These are phyloP conservation scores for Phytopythium aichiense DNA, from an alignment of 352 stramenopile species.

Conservation along the genomic window DNA sequence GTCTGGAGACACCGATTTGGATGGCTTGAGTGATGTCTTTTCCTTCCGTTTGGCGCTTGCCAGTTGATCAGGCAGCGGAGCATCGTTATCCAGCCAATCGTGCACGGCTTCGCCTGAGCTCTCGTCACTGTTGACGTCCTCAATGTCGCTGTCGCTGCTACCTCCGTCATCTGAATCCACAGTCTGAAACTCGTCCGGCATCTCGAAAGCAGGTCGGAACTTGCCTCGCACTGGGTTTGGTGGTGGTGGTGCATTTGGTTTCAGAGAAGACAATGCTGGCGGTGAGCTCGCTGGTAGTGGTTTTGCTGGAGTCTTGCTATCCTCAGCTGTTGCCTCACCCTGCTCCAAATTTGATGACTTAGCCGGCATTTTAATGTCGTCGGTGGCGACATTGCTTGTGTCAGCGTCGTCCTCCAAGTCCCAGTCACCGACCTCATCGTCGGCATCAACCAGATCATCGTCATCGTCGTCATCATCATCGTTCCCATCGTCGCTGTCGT, in stretches of 20 bases:
- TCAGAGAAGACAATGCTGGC: neutral
- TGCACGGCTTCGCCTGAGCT: slow-evolving; percentile 37
- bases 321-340: neutral
- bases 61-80: neutral
- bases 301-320: neutral
- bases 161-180: slow-evolving; percentile 16
- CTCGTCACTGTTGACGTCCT: slow-evolving; percentile 23
- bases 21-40: neutral
- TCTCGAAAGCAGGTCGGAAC: slow-evolving; percentile 28
- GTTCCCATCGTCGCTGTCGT: slow-evolving; percentile 11
- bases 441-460: slow-evolving; percentile 31
- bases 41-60: neutral
- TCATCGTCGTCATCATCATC: slow-evolving; percentile 27
- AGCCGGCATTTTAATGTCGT: neutral
- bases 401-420: slow-evolving; percentile 18
- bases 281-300: neutral
- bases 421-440: slow-evolving; percentile 42
- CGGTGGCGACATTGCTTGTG: slow-evolving; percentile 1
- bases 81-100: slow-evolving; percentile 46
- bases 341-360: neutral
- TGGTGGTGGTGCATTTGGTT: neutral
- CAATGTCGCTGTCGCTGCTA: slow-evolving; percentile 20
- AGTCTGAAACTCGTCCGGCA: slow-evolving; percentile 29
- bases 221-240: slow-evolving; percentile 9
- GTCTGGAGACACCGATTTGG: slow-evolving; percentile 9